A percentile compares a stretch with the other conserved stretches of the same genome.
These are phyloP conservation scores for Ogataea corticis DNA, from an alignment of 805 yeast genomes.

Conservation along the genomic window DNA sequence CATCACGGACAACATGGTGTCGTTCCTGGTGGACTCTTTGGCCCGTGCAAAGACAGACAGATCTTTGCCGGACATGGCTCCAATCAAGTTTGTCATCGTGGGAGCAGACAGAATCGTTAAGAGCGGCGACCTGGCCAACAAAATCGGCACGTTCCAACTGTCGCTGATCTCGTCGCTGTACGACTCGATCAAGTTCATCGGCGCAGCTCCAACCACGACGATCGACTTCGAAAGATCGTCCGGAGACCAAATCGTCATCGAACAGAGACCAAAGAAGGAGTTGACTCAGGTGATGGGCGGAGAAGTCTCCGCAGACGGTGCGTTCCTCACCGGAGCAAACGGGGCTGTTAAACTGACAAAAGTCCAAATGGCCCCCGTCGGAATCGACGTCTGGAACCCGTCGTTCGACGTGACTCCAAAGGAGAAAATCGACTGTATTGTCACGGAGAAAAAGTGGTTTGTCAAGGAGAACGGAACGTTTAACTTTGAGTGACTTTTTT, in stretches of 20 bases:
- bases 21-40: slow-evolving; percentile 62
- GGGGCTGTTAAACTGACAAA: slow-evolving; percentile 38
- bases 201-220: slow-evolving; percentile 94
- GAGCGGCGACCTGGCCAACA: slow-evolving; percentile 96
- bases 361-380: slow-evolving; percentile 82
- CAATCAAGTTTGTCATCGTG: slow-evolving; percentile 84
- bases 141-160: slow-evolving; percentile 91
- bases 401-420: slow-evolving; percentile 93
- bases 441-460: slow-evolving; percentile 73
- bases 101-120: slow-evolving; percentile 94
- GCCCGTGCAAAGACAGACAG: slow-evolving; percentile 29
- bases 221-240: slow-evolving; percentile 65
- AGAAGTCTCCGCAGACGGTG: slow-evolving; percentile 38
- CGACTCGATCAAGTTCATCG: slow-evolving; percentile 75
- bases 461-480: slow-evolving; percentile 56
- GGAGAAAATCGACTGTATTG: slow-evolving; percentile 78
- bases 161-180: slow-evolving; percentile 68
- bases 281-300: slow-evolving; percentile 77
- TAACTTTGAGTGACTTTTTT: slow-evolving; percentile 18
- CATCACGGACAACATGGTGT: slow-evolving; percentile 89
- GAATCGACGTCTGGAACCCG: slow-evolving; percentile 91
- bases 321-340: slow-evolving; percentile 31
- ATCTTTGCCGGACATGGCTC: slow-evolving; percentile 42
- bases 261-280: slow-evolving; percentile 82
- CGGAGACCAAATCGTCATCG: slow-evolving; percentile 81